Percentiles rank a stretch among this genome's conserved stretches.
Conservation (phyloP, 1,284 basidiomycete genomes). For the Rhodotorula sp. region DNA sequence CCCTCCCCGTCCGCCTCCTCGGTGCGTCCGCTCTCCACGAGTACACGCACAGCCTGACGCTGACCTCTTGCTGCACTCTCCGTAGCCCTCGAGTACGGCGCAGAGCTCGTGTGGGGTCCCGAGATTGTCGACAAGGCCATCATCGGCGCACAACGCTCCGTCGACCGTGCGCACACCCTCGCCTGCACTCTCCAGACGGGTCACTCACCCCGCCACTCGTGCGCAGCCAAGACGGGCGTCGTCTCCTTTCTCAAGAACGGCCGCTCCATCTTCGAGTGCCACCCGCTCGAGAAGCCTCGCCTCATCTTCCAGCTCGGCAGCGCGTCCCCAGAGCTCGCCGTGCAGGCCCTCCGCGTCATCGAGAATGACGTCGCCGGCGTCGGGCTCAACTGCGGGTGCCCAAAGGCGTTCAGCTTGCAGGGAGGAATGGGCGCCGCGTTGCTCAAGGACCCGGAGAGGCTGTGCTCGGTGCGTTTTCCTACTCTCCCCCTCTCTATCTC, state of each 20-base stretch:
- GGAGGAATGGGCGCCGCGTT: slow-evolving; percentile 96
- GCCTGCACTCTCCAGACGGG: no score
- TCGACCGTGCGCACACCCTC: slow-evolving; percentile 67
- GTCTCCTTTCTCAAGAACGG: slow-evolving; percentile 73
- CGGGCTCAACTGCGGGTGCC: slow-evolving; percentile 81
- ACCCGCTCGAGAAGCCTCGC: slow-evolving; percentile 90
- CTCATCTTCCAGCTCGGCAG: slow-evolving; percentile 92
- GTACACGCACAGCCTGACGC: slow-evolving; percentile 55
- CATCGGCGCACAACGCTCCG: slow-evolving; percentile 75
- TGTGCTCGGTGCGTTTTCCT: slow-evolving; percentile 59
- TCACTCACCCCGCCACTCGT: neutral
- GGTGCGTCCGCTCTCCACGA: slow-evolving; percentile 1
- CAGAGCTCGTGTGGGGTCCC: slow-evolving; percentile 93
- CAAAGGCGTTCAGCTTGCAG: slow-evolving; percentile 82
- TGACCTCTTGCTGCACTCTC: no score
- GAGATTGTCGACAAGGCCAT: slow-evolving; percentile 97
- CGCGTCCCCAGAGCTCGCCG: slow-evolving; percentile 82
- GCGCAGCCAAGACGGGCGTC: slow-evolving; percentile 76
- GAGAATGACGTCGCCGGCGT: slow-evolving; percentile 89
- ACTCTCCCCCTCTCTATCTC: neutral
- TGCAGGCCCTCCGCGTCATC: slow-evolving; percentile 84
- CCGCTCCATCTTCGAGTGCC: slow-evolving; percentile 86
- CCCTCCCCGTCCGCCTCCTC: slow-evolving; percentile 48
- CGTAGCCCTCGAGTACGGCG: slow-evolving; percentile 85
- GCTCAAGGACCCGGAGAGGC: slow-evolving; percentile 83